phyloP scores from a whole-genome alignment of 169 alveolate genomes.

The Cyclospora cayetanensis region DNA sequence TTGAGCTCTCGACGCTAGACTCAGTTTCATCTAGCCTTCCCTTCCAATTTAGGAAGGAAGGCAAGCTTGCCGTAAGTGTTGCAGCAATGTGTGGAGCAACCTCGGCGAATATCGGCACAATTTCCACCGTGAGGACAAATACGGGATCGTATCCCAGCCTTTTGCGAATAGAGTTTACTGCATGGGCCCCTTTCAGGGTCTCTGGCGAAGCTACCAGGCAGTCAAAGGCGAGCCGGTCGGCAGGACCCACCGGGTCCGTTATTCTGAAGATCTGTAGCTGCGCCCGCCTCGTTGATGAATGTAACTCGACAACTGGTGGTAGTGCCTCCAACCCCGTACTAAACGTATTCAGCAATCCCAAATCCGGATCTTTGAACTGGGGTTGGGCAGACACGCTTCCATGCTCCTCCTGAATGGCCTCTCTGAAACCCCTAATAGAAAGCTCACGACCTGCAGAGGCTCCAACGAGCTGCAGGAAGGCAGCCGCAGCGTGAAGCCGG shows the following conservation, averaged over 20 bases:
- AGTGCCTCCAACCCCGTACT: neutral
- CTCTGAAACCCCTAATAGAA: neutral
- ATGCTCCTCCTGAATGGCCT: slow-evolving; percentile 20
- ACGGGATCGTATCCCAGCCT: slow-evolving; percentile 47
- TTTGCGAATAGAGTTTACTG: slow-evolving; percentile 33
- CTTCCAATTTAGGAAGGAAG: neutral
- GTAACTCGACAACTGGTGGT: neutral
- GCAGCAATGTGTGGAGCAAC: neutral
- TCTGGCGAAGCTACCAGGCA: slow-evolving; percentile 66
- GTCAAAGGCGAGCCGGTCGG: slow-evolving; percentile 63
- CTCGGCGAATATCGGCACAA: slow-evolving; percentile 24
- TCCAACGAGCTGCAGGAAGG: slow-evolving; percentile 53
- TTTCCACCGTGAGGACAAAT: slow-evolving; percentile 1
- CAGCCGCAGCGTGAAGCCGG: slow-evolving; percentile 58
- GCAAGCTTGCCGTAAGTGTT: slow-evolving; percentile 2
- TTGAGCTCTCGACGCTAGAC: neutral
- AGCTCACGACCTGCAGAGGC: slow-evolving; percentile 26
- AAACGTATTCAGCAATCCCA: neutral
- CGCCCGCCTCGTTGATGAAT: neutral
- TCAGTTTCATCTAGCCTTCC: neutral
- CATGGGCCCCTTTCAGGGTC: slow-evolving; percentile 57
- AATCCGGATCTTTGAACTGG: neutral
- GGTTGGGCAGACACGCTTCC: neutral
- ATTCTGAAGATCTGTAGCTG: slow-evolving; percentile 33
- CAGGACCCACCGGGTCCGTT: slow-evolving; percentile 69